Percentiles rank a stretch among this genome's conserved stretches.
These are phyloP conservation scores for Penicillium olsonii DNA, from an alignment of 2,329 filamentous ascomycete genomes.

Conservation along the genomic window DNA sequence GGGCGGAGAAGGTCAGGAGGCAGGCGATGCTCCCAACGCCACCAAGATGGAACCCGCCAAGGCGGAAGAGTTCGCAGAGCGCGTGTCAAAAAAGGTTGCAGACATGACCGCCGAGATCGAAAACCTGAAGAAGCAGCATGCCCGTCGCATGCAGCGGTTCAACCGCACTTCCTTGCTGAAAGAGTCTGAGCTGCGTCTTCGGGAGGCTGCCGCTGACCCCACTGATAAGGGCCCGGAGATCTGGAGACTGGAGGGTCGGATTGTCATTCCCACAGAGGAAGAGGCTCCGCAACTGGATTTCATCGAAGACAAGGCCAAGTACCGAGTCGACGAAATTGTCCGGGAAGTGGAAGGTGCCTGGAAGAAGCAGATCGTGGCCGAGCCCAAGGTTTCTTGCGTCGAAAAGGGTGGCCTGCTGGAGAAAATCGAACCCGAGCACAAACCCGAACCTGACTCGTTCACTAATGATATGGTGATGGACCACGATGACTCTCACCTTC, in stretches of 20 bases:
- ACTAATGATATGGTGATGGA: constrained; percentile 40
- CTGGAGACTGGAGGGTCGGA: constrained; percentile 64
- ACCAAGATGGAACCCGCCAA: constrained; percentile 72
- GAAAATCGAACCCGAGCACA: constrained; percentile 39
- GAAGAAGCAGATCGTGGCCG: constrained; percentile 65
- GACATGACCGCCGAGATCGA: constrained; percentile 80
- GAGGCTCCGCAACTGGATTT: constrained; percentile 38
- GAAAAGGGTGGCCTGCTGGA: constrained; percentile 77
- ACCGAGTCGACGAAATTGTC: constrained; percentile 69
- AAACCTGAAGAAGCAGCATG: constrained; percentile 78
- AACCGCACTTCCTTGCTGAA: constrained; percentile 70
- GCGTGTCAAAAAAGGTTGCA: constrained; percentile 70
- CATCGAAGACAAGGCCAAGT: constrained; percentile 45
- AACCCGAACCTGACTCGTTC: constrained; percentile 35
- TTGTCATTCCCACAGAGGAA: constrained; percentile 36
- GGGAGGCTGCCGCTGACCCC: constrained; percentile 61
- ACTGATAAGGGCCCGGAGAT: constrained; percentile 59
- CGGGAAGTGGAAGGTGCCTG: constrained; percentile 71
- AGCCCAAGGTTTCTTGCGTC: constrained; percentile 68
- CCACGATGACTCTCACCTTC: constrained; percentile 30
- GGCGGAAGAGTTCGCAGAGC: constrained; percentile 79
- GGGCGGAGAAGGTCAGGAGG: constrained; percentile 32
- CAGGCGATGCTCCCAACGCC: constrained; percentile 40
- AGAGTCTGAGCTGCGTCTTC: constrained; percentile 74
- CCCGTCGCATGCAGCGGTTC: constrained; percentile 71